Evolutionary conservation across 352 stramenopile genomes (phyloP), one percentile per base, ranked within the genome.

Genomic region (Pythium pyrilobum): DNA sequence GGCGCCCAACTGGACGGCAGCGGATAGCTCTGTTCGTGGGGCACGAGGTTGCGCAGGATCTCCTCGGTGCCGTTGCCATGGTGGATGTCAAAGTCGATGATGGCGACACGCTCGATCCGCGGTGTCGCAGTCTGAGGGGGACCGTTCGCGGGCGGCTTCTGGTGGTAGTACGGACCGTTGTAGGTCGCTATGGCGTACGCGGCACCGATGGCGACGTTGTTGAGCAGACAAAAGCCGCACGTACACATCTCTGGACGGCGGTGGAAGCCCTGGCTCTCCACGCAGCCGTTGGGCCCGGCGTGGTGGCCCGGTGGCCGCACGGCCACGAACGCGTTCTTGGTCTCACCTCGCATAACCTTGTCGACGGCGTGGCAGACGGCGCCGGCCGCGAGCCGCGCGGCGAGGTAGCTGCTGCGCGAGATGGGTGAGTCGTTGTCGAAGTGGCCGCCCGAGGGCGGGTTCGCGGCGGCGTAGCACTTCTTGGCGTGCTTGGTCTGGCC

Each of bases 1-100:
- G 74, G 74, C n/a, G 71, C 68, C 74, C 74, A 85, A 28, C 77
- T 85, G 11, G 76, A 64, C 23, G 75, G 74, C 39, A 87, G 60
- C 37, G 77, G 74, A 56, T 86, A 87, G 37, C 71, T 74, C 34
- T 87, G 72, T 44, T 84, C 68, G 59, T 83, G 76, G 7, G 74
- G 65, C 12, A 81, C 62, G 20, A 89, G 52, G 37, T 87, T 83
- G n/a, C 87, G 77, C 41, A 99, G 85, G 48, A 97, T 97, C 42
- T 98, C 81, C 46, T 87, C 75, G 0, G 77, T 87, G 24, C 72
- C 77, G 27, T 87, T 82, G 20, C 73, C 75, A 27, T 87, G 75
- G 27, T 87, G 96, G 21, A 99, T 95, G 70, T 99, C 97, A 81
- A 99, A 98, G 63, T 99, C 97, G 36, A 99, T 66, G 59, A 99